Evolutionary conservation across 108 stramenopile genomes (phyloP), one percentile per base, ranked within the genome.

Genomic region (Cyclostephanos tholiformis): DNA sequence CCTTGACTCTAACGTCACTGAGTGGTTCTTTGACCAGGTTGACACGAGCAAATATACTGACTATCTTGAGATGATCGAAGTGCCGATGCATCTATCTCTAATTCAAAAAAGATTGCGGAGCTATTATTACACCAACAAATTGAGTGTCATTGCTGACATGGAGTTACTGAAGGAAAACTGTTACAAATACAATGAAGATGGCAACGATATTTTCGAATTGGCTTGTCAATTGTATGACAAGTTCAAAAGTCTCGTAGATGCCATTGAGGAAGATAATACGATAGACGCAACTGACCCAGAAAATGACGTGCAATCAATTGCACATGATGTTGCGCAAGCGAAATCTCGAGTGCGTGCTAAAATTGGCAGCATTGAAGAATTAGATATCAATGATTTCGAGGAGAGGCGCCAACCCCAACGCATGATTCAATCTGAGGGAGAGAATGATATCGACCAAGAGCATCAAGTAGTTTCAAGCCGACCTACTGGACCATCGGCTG

Each of bases 91-190:
- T 69, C 57, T 92, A 20, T 76, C 80, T 36, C 55, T 72, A 13
- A 83, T 95, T 11, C 66, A 80, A 23, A 29, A 67, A n/a, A 58
- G 94, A 39, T 69, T 95, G 19, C 67, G 65, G 43, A 69, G 61
- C 19, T 67, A 87, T 56, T 95, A 89, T 72, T 95, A 95, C 57
- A 77, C 84, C 10, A 86, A 86, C 16, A 84, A 79, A 43, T 57
- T 80, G 20, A 92, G 89, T 66, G 88, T 92, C 52, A 67, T 90
- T 43, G 77, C 88, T 17, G 94, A 95, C 62, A 71, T 92, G 23
- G 73, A 82, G 38, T 69, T 91, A 62, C 84, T 95, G 23, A 79
- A 88, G 27, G 94, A 95, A 26, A 95, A 95, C 69, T 95, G 91
- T 62, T 75, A 84, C 67, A 95, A 95, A 69, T 95, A 92, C 84